phyloP scores from a whole-genome alignment of 805 yeast species.

The Ascoidea rubescens region DNA sequence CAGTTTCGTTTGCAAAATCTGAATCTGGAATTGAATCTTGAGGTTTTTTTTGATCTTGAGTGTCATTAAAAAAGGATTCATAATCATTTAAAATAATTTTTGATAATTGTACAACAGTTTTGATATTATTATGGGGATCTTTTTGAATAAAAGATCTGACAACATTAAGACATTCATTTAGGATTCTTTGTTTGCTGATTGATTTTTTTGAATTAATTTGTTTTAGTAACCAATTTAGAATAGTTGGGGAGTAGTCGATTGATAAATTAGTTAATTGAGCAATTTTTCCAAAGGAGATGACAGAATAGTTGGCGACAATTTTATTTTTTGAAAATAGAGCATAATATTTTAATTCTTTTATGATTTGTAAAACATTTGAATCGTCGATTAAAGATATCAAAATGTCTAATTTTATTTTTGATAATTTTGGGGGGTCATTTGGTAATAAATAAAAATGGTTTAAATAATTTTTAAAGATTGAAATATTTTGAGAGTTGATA shows the following conservation, averaged over 20 bases:
- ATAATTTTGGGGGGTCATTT: conserved; percentile 28
- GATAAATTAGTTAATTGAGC: conserved; percentile 25
- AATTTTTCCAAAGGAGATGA: conserved; percentile 49
- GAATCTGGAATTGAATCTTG: conserved; percentile 14
- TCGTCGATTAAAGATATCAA: conserved; percentile 44
- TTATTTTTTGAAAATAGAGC: conserved; percentile 19
- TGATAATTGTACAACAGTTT: conserved; percentile 39
- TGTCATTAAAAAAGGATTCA: neutral
- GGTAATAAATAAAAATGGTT: conserved; percentile 44
- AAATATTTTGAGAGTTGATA: neutral
- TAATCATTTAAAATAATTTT: conserved; percentile 15
- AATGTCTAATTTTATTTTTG: conserved; percentile 45
- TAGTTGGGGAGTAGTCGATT: conserved; percentile 31
- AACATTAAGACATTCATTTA: conserved; percentile 58
- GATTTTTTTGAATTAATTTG: conserved; percentile 22
- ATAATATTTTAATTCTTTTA: conserved; percentile 52
- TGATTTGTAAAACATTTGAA: conserved; percentile 33
- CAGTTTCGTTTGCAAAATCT: neutral
- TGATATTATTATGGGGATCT: conserved; percentile 36
- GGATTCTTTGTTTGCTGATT: conserved; percentile 19
- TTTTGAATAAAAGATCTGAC: conserved; percentile 60
- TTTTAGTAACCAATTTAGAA: conserved; percentile 51
- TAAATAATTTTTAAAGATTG: conserved; percentile 20
- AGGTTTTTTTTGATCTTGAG: neutral
- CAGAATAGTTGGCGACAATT: conserved; percentile 28